Evolutionary conservation across 768 basidiomycete species (phyloP), one percentile per base, ranked within the genome.

Genomic region (Russula compacta): DNA sequence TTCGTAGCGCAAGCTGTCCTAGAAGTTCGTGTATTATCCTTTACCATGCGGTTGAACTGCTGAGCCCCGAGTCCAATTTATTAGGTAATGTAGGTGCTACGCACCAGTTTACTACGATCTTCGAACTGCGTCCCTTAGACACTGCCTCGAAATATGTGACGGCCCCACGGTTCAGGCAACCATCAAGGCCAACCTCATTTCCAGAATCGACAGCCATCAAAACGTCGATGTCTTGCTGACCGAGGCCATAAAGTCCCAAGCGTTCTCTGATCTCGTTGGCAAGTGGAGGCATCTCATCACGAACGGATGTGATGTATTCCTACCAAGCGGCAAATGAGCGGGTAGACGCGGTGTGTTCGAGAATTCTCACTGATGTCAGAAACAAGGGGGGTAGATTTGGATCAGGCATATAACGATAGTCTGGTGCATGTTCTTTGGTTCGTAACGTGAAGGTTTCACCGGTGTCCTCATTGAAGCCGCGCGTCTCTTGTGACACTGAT

Each of bases 361-460:
- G 52, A 47, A 15, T 68, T 64, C 67, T 67, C 60, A 82, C 85
- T 61, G 81, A 70, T 59, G 79, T 78, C 7, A 89, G 68, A 36
- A 82, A 69, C 6, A 98, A 74, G 0, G 85, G 81, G 0, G 93
- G 92, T 1, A 98, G 74, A 71, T 98, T 98, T 0, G 92, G 86
- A 71, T 99, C 97, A 0, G 97, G 97, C 92, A 99, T 95, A 74
- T 98, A 98, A 17, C 90, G 82, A 71, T 98, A 99, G 71, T 99
- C 97, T 1, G 90, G 92, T 0, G 93, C 87, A 66, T 94, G 89
- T 67, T 97, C 97, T 73, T 99, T 98, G 49, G 83, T 85, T 44
- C 97, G 80, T 44, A 98, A 73, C 36, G 77, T 80, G 73, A 84
- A 94, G 0, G 97, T 98, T 70, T 88, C 81, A 36, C 86, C 86